These are phyloP conservation scores for Ophiognomonia clavigignenti-juglandacearum DNA, from an alignment of 2,329 filamentous ascomycete genomes.

Conservation along the genomic window DNA sequence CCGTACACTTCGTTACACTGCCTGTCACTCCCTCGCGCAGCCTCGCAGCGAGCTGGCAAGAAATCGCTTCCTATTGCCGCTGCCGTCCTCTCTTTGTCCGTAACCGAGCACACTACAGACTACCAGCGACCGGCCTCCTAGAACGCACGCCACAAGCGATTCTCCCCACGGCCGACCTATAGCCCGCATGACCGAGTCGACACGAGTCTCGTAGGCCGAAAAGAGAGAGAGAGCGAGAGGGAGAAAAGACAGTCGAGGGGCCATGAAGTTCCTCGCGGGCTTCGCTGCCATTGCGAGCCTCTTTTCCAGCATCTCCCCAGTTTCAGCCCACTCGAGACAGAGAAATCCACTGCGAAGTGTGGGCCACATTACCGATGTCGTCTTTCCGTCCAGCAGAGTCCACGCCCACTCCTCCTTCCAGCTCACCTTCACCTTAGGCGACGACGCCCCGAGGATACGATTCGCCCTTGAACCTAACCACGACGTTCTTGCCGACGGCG, in stretches of 20 bases:
- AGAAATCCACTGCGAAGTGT: conserved; percentile 75
- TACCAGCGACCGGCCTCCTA: no score
- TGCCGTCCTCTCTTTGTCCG: no score
- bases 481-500: conserved; percentile 76
- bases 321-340: conserved; percentile 62
- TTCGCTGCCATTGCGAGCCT: conserved; percentile 17
- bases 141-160: no score
- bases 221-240: no score
- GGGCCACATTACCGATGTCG: conserved; percentile 66
- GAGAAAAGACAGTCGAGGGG: not conserved
- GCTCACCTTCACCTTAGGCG: conserved; percentile 71
- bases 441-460: conserved; percentile 64
- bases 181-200: no score
- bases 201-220: no score
- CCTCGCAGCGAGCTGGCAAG: no score
- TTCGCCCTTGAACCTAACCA: conserved; percentile 84
- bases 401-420: conserved; percentile 81
- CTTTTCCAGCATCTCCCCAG: conserved; percentile 18
- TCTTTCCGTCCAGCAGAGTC: conserved; percentile 72
- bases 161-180: no score
- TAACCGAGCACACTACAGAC: no score
- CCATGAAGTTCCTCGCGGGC: conserved; percentile 11
- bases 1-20: no score
- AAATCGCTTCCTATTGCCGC: no score
- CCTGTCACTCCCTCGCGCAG: no score